These are phyloP conservation scores for Toxoplasma gondii DNA, from an alignment of 169 alveolate species.

Conservation along the genomic window DNA sequence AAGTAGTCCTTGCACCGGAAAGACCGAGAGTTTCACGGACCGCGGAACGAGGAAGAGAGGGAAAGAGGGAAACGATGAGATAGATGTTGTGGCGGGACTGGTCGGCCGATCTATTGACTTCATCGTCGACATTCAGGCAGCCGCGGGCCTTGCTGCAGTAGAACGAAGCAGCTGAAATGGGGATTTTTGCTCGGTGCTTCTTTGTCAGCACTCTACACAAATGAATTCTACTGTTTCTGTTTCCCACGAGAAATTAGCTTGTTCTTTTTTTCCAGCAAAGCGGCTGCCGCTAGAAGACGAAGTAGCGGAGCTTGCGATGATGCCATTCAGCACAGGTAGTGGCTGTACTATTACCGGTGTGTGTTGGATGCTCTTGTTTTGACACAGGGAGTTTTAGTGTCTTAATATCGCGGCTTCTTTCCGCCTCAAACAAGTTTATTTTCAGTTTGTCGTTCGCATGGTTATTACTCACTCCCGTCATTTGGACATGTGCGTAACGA, in stretches of 20 bases:
- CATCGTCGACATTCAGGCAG: neutral
- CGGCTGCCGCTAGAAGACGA: neutral
- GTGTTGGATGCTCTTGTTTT: too few species aligned
- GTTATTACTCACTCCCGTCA: too few species aligned
- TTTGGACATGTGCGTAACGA: too few species aligned
- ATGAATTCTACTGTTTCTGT: neutral
- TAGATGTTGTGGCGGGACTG: slow-evolving; percentile 5
- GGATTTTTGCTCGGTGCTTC: neutral
- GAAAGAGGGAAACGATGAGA: neutral
- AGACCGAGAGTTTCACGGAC: neutral
- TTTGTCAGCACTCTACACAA: neutral
- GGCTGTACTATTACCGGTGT: too few species aligned
- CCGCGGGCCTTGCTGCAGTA: neutral
- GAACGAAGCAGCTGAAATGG: neutral
- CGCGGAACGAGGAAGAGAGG: neutral
- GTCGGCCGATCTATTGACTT: neutral
- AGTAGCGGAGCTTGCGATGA: too few species aligned
- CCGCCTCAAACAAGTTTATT: too few species aligned
- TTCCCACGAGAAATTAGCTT: neutral
- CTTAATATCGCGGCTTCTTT: too few species aligned
- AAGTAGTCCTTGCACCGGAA: neutral
- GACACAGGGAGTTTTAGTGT: too few species aligned
- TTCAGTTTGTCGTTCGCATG: too few species aligned
- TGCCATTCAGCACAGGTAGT: too few species aligned
- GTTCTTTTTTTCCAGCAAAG: neutral